Base-by-base conservation (phyloP, 2,329 filamentous ascomycete genomes). In the Exophiala alcalophila region DNA sequence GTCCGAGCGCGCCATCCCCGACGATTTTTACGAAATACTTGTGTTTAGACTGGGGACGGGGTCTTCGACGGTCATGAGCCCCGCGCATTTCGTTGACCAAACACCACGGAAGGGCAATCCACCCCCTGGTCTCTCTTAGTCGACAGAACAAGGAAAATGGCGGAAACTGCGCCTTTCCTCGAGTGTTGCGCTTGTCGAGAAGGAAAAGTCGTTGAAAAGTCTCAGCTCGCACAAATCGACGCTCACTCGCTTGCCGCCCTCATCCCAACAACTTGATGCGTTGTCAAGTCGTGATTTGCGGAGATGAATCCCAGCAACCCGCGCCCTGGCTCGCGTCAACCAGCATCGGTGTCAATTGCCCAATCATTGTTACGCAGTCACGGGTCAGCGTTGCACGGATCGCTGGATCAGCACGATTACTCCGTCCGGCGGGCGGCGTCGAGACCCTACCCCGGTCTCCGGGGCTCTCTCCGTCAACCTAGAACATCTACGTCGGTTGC, bases 221-320 rank as follows among this genome's bases (percentile, higher is more conserved):
- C 31, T 21, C 25, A 38, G 27, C 32, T 38, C 25, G 38, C 25
- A 42, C 44, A 41, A 47, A 41, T 39, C 25, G n/a, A 24, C 27
- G n/a, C 24, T 23, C 11, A 23, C 32, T 30, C 26, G 20, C 34
- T 36, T 44, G 35, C 40, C 44, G 40, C 39, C 42, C 39, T 26
- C 34, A 30, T 40, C 36, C 49, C 43, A 29, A 43, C 25, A 33
- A 35, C 9, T 19, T 52, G 49, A 25, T 52, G 49, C 31, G 49
- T 49, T 52, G 49, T 41, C 49, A 52, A 35, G 37, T 19, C 30
- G 29, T 52, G 49, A 52, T 52, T 52, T 52, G 49, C 32, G 34
- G 49, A 49, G 37, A 28, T 26, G 25, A 16, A 33, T 25, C 45
- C 49, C 34, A 32, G 35, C 40, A 33, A n/a, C 29, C 20, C 29